Evolutionary conservation across 257 asterid species (phyloP).

Genomic region (Parsonsia alboflavescens): DNA sequence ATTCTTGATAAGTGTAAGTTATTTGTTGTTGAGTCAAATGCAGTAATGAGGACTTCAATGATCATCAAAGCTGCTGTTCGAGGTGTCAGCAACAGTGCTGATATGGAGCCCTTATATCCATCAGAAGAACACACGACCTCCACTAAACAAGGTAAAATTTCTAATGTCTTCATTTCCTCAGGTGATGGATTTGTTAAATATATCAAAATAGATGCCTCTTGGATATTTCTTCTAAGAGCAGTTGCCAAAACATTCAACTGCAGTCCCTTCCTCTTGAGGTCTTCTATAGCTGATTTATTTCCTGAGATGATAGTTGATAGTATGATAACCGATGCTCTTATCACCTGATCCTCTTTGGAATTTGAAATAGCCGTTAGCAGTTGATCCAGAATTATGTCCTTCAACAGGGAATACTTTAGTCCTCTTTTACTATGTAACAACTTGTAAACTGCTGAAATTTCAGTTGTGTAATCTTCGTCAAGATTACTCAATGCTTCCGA

Average conservation of each 20-base stretch:
- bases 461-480: constrained; percentile 53
- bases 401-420: constrained; percentile 61
- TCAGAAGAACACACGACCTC: constrained; percentile 70
- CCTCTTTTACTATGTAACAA: constrained; percentile 55
- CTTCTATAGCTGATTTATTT: constrained; percentile 55
- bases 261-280: constrained; percentile 67
- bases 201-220: constrained; percentile 74
- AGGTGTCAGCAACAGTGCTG: constrained; percentile 50
- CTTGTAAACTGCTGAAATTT: constrained; percentile 60
- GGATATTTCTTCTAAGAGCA: constrained; percentile 72
- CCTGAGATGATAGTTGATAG: constrained; percentile 61
- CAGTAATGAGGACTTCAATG: constrained; percentile 64
- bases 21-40: constrained; percentile 66
- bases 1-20: constrained; percentile 56
- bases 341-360: constrained; percentile 60
- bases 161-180: constrained; percentile 63
- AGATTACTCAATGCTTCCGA: constrained; percentile 42
- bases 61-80: constrained; percentile 83
- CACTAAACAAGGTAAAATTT: constrained; percentile 70
- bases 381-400: constrained; percentile 76
- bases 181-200: constrained; percentile 79
- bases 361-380: constrained; percentile 64
- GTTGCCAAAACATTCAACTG: constrained; percentile 67
- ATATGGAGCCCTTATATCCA: constrained; percentile 39
- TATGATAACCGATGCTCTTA: constrained; percentile 63